These are phyloP conservation scores for Sicyos baderoa DNA, from an alignment of 306 rosid genomes.

Conservation along the genomic window DNA sequence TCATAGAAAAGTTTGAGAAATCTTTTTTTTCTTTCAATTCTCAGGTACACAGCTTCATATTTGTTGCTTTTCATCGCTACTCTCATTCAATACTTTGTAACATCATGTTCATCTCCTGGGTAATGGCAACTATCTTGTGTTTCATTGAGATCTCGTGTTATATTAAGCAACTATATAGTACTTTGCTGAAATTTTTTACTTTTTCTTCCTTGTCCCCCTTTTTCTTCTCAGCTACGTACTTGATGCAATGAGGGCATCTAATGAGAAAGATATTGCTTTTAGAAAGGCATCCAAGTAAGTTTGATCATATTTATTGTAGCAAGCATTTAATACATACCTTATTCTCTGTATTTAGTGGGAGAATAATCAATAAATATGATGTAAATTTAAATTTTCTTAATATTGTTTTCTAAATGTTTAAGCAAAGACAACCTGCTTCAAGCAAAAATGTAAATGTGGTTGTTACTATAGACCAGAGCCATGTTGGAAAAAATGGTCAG, in stretches of 20 bases:
- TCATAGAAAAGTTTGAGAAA: constrained; percentile 11
- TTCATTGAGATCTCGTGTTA: constrained; percentile 18
- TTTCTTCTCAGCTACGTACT: constrained; percentile 46
- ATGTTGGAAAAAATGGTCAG: constrained; percentile 28
- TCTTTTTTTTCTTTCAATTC: constrained; percentile 14
- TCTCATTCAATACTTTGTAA: constrained; percentile 61
- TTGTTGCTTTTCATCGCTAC: constrained; percentile 58
- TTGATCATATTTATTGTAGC: constrained; percentile 6
- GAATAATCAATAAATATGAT: constrained; percentile 1
- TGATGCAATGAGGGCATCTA: constrained; percentile 56
- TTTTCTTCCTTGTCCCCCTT: neutral
- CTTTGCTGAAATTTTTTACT: constrained; percentile 20
- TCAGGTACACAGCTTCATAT: constrained; percentile 67
- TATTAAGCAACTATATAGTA: neutral
- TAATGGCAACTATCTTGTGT: constrained; percentile 31
- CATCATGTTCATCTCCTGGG: constrained; percentile 91
- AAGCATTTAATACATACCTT: neutral
- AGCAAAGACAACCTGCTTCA: constrained; percentile 91
- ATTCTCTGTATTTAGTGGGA: neutral
- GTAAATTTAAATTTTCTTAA: constrained; percentile 24
- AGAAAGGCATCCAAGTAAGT: constrained; percentile 56
- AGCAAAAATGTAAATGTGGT: constrained; percentile 56
- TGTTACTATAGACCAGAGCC: constrained; percentile 44
- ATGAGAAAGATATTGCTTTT: constrained; percentile 37
- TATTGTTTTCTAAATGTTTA: constrained; percentile 42